Conservation (phyloP, 805 yeast genomes). For the Lachancea lanzarotensis region DNA sequence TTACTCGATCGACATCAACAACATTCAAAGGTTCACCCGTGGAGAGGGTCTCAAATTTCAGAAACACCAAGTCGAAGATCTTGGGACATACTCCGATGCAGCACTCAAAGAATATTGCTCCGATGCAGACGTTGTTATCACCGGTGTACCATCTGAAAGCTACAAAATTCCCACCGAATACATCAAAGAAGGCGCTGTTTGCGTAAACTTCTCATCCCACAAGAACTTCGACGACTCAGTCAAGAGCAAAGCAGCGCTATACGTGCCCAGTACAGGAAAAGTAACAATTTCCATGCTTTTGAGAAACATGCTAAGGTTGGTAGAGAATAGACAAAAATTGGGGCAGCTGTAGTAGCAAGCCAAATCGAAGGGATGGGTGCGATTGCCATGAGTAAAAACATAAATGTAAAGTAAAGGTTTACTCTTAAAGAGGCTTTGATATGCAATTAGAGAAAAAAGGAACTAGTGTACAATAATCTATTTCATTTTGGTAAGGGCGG, state of each 20-base stretch:
- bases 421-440: not conserved
- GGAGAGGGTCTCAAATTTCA: constrained; percentile 82
- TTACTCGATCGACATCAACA: constrained; percentile 81
- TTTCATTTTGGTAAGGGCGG: not conserved
- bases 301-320: constrained; percentile 78
- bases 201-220: constrained; percentile 82
- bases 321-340: constrained; percentile 49
- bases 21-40: constrained; percentile 85
- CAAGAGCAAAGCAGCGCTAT: constrained; percentile 79
- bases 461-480: constrained; percentile 6
- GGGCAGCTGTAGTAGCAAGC: not conserved
- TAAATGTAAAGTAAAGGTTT: not conserved
- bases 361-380: not conserved
- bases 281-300: constrained; percentile 93
- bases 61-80: constrained; percentile 74
- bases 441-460: constrained; percentile 1
- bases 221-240: constrained; percentile 82
- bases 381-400: not conserved
- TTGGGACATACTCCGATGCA: constrained; percentile 35
- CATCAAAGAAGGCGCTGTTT: constrained; percentile 82
- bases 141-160: constrained; percentile 83
- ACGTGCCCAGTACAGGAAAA: constrained; percentile 94
- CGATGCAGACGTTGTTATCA: constrained; percentile 83
- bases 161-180: constrained; percentile 83
- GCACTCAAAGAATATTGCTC: constrained; percentile 57